phyloP scores from a whole-genome alignment of 306 rosid genomes.

The Cucurbita argyrosperma region DNA sequence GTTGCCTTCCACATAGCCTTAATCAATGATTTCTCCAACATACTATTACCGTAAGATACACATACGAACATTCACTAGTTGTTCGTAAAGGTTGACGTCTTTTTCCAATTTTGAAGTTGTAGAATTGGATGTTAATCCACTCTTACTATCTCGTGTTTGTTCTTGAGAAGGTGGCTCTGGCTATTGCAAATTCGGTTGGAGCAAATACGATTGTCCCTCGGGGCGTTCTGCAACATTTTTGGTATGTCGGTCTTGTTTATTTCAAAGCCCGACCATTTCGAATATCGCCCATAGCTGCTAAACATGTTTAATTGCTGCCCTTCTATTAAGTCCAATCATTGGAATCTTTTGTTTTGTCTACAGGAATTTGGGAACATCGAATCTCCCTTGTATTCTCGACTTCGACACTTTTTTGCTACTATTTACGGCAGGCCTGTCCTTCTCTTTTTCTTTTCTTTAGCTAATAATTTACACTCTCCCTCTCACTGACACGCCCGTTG shows the following conservation, averaged over 20 bases:
- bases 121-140: neutral
- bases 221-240: constrained; percentile 67
- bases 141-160: neutral
- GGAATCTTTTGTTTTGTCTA: neutral
- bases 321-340: neutral
- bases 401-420: constrained; percentile 49
- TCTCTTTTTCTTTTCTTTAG: neutral
- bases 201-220: constrained; percentile 45
- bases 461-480: neutral
- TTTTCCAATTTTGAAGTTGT: neutral
- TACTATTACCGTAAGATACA: neutral
- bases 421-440: constrained; percentile 54
- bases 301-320: neutral
- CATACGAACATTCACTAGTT: neutral
- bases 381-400: constrained; percentile 76
- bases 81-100: too few species aligned
- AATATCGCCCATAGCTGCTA: neutral
- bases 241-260: constrained; percentile 23
- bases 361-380: constrained; percentile 92
- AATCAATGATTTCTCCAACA: neutral
- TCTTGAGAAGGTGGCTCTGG: constrained; percentile 75
- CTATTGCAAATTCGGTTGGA: constrained; percentile 93
- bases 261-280: neutral
- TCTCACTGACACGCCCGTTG: constrained; percentile 1
- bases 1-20: neutral